A percentile compares a stretch with the other conserved stretches of the same genome.
phyloP scores from a whole-genome alignment of 331 rosid genomes.

The Malus hybrid region DNA sequence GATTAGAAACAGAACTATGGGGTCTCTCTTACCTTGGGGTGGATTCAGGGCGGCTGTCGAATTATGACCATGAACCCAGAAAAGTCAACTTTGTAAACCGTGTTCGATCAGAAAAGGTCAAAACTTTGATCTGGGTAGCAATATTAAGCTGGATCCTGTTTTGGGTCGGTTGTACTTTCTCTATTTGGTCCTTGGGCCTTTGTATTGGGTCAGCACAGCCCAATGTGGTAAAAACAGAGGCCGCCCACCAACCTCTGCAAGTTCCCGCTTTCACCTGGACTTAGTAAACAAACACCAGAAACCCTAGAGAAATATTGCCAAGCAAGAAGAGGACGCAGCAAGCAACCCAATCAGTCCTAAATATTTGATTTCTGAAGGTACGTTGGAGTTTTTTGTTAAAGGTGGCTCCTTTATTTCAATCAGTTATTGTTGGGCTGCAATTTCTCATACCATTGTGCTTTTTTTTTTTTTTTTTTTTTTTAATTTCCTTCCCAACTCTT shows the following conservation, averaged over 20 bases:
- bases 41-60: background rate
- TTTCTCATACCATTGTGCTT: background rate
- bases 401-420: background rate
- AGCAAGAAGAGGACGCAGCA: background rate
- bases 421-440: background rate
- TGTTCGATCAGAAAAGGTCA: background rate
- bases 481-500: background rate
- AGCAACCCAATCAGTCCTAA: background rate
- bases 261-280: background rate
- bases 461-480: background rate
- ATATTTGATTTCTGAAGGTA: background rate
- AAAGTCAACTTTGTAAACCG: background rate
- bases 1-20: background rate
- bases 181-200: background rate
- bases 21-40: background rate
- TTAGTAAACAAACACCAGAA: too few species aligned
- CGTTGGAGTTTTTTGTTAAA: background rate
- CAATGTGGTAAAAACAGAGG: background rate
- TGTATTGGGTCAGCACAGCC: background rate
- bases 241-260: background rate
- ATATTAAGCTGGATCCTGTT: background rate
- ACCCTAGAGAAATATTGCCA: background rate
- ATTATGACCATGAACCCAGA: background rate
- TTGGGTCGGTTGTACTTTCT: background rate
- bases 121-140: background rate